Evolutionary conservation across 1,139 yeast species (phyloP).

Genomic region (Sugiyamaella neomexicana): DNA sequence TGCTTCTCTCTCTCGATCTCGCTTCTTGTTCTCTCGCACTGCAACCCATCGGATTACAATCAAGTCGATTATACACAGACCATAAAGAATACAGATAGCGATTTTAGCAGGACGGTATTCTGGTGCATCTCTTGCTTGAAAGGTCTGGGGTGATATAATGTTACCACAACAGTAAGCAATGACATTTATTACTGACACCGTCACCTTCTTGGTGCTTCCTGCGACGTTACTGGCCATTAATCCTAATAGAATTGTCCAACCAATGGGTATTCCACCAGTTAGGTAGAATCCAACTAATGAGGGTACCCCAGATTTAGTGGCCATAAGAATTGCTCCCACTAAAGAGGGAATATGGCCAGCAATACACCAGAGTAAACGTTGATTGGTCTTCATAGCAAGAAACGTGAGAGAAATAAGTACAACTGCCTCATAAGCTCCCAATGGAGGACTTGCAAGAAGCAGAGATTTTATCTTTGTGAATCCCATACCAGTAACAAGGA

Average conservation of each 20-base stretch:
- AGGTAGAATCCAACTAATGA: slow-evolving; percentile 33
- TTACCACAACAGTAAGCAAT: slow-evolving; percentile 57
- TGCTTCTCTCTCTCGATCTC: slow-evolving; percentile 24
- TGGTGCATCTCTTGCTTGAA: slow-evolving; percentile 51
- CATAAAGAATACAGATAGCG: slow-evolving; percentile 43
- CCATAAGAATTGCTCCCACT: slow-evolving; percentile 32
- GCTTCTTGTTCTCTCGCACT: slow-evolving; percentile 36
- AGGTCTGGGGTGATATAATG: slow-evolving; percentile 56
- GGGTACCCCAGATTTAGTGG: slow-evolving; percentile 25
- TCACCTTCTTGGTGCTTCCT: slow-evolving; percentile 67
- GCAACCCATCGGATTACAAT: slow-evolving; percentile 39
- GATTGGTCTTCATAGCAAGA: slow-evolving; percentile 30
- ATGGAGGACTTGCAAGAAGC: slow-evolving; percentile 30
- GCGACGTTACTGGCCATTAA: slow-evolving; percentile 57
- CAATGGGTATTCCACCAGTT: slow-evolving; percentile 38
- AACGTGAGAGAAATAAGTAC: slow-evolving; percentile 25
- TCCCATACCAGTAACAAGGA: slow-evolving; percentile 35
- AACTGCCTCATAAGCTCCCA: slow-evolving; percentile 33
- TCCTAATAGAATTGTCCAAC: slow-evolving; percentile 50
- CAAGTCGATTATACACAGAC: slow-evolving; percentile 34
- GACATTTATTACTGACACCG: slow-evolving; percentile 52
- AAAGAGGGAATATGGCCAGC: slow-evolving; percentile 38
- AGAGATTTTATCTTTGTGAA: slow-evolving; percentile 30
- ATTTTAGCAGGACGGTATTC: slow-evolving; percentile 48
- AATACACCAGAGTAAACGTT: slow-evolving; percentile 44